Conservation (phyloP, 1,284 basidiomycete species). For the Sporisorium sorghi region DNA sequence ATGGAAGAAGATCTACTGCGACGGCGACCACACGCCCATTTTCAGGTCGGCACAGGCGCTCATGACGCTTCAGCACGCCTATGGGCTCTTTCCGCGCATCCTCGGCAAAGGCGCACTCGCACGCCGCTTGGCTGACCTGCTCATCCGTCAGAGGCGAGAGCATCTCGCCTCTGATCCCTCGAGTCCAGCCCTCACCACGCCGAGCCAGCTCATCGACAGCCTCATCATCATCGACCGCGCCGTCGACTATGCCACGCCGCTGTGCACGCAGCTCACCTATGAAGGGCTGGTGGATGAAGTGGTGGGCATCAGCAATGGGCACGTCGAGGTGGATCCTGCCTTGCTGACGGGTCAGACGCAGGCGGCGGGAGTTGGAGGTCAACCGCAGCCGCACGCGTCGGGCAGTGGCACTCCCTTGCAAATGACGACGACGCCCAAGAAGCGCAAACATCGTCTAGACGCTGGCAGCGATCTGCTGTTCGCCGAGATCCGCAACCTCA, state of each 20-base stretch:
- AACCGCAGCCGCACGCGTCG: constrained; percentile 38
- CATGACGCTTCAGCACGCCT: constrained; percentile 84
- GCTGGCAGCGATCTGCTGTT: constrained; percentile 84
- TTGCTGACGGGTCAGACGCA: constrained; percentile 73
- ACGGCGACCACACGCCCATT: constrained; percentile 91
- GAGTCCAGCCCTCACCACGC: constrained; percentile 54
- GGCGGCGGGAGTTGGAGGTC: constrained; percentile 12
- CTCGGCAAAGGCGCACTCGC: constrained; percentile 93
- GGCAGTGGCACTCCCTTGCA: constrained; percentile 52
- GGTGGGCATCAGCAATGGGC: constrained; percentile 87
- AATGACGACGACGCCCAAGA: constrained; percentile 47
- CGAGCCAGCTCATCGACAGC: constrained; percentile 77
- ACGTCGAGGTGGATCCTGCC: constrained; percentile 87
- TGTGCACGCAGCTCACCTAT: constrained; percentile 96
- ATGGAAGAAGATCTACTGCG: constrained; percentile 72
- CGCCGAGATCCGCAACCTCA: constrained; percentile 85
- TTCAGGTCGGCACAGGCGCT: constrained; percentile 90
- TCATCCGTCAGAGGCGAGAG: constrained; percentile 75
- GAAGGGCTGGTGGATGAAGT: constrained; percentile 96
- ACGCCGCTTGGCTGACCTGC: constrained; percentile 77
- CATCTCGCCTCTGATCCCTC: constrained; percentile 68
- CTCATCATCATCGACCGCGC: constrained; percentile 89
- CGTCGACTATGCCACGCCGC: constrained; percentile 94
- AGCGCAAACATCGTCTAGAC: constrained; percentile 80
- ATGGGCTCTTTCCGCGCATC: constrained; percentile 90